phyloP scores from a whole-genome alignment of 352 stramenopile species.

The Phytophthora hibernalis region DNA sequence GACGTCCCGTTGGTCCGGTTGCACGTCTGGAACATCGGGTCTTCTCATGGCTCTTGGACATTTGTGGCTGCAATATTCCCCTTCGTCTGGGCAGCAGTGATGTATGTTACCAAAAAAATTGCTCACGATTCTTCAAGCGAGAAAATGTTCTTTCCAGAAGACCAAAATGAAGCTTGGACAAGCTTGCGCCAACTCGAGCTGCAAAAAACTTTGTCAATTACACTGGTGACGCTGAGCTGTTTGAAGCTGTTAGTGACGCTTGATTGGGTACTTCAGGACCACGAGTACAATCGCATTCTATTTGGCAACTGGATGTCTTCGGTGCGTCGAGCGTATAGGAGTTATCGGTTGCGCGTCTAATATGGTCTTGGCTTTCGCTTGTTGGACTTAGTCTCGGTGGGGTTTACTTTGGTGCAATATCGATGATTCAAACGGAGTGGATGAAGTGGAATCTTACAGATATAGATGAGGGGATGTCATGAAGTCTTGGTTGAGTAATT shows the following conservation, averaged over 20 bases:
- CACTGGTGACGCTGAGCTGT: slow-evolving; percentile 46
- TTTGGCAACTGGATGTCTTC: slow-evolving; percentile 42
- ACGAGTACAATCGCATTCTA: slow-evolving; percentile 25
- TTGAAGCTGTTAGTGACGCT: slow-evolving; percentile 53
- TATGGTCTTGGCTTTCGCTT: slow-evolving; percentile 38
- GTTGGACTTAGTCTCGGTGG: slow-evolving; percentile 31
- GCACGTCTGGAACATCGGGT: slow-evolving; percentile 31
- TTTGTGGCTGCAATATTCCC: slow-evolving; percentile 50
- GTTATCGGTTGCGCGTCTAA: slow-evolving; percentile 30
- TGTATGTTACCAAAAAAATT: slow-evolving; percentile 23
- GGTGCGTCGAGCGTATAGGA: slow-evolving; percentile 35
- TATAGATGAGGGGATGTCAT: slow-evolving; percentile 2
- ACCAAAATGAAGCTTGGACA: slow-evolving; percentile 10
- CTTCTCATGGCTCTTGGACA: slow-evolving; percentile 62
- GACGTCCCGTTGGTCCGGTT: slow-evolving; percentile 18
- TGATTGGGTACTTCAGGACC: slow-evolving; percentile 56
- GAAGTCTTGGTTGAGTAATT: slow-evolving; percentile 43
- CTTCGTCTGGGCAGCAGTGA: slow-evolving; percentile 39
- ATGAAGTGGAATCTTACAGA: slow-evolving; percentile 28
- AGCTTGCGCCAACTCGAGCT: slow-evolving; percentile 37
- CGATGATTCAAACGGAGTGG: slow-evolving; percentile 33
- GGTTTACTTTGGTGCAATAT: slow-evolving; percentile 39
- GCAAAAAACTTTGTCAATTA: slow-evolving; percentile 43
- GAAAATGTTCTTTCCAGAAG: slow-evolving; percentile 25
- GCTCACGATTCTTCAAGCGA: slow-evolving; percentile 5